Percentiles rank a stretch among this genome's conserved stretches.
These are phyloP conservation scores for Homolaphlyctis polyrhiza DNA, from an alignment of 371 early-diverging fungal genomes.

Conservation along the genomic window DNA sequence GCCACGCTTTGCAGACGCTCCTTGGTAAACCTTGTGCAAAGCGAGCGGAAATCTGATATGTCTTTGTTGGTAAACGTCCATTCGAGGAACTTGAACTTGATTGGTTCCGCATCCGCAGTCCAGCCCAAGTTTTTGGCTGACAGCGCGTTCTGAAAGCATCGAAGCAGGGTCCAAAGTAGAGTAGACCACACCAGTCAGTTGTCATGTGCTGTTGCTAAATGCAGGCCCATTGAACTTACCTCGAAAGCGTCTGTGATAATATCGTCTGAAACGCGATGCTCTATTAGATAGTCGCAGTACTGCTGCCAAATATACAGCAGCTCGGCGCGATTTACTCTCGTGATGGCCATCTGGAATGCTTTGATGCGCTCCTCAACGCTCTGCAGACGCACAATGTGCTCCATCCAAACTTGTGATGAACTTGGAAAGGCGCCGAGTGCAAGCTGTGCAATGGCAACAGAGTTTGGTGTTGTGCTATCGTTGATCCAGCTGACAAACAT, in stretches of 20 bases:
- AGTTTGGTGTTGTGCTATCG: no score
- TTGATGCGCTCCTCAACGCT: not conserved
- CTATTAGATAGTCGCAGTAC: not conserved
- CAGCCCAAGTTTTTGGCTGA: slow-evolving; percentile 27
- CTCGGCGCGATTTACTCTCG: not conserved
- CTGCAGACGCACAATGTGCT: slow-evolving; percentile 10
- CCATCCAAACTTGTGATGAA: slow-evolving; percentile 25
- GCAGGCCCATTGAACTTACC: no score
- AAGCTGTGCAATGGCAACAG: slow-evolving; percentile 9
- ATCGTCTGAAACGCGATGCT: no score
- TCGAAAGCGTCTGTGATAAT: not conserved
- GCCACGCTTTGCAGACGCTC: slow-evolving; percentile 53
- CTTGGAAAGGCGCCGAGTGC: slow-evolving; percentile 18
- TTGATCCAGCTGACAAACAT: slow-evolving; percentile 19
- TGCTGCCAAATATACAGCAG: not conserved
- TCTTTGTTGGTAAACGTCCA: slow-evolving; percentile 44
- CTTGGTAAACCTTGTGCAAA: slow-evolving; percentile 46
- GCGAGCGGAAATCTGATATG: slow-evolving; percentile 46
- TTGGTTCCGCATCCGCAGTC: slow-evolving; percentile 21
- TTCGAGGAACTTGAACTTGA: slow-evolving; percentile 42
- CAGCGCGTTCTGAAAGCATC: slow-evolving; percentile 40
- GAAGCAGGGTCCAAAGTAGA: not conserved
- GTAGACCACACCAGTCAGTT: no score
- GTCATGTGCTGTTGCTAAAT: no score
- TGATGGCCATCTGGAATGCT: not conserved